Conservation (phyloP, 495 filamentous ascomycete species). For the Terfezia claveryi region DNA sequence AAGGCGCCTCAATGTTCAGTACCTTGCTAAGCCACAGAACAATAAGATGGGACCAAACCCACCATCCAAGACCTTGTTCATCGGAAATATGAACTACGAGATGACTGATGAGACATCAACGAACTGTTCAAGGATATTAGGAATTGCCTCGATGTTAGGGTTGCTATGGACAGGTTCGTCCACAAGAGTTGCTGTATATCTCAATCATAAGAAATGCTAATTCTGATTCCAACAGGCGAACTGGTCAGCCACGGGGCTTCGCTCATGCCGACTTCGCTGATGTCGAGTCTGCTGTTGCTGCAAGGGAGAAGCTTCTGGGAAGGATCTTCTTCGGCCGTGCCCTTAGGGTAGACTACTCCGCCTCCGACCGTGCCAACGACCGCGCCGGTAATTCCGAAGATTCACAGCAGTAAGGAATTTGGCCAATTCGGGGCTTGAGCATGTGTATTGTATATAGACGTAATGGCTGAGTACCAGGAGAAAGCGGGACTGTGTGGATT, state of each 20-base stretch:
- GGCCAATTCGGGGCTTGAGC: too few species aligned
- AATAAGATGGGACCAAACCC: slow-evolving; percentile 10
- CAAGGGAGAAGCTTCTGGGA: slow-evolving; percentile 31
- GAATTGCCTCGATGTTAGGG: slow-evolving; percentile 58
- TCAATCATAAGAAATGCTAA: neutral
- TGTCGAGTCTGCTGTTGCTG: slow-evolving; percentile 36
- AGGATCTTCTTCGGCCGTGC: slow-evolving; percentile 41
- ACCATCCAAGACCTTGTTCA: slow-evolving; percentile 49
- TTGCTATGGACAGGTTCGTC: slow-evolving; percentile 55
- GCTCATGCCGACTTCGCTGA: slow-evolving; percentile 71
- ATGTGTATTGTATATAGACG: too few species aligned
- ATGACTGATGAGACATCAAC: slow-evolving; percentile 70
- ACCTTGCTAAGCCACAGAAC: slow-evolving; percentile 8
- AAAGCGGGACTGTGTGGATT: too few species aligned
- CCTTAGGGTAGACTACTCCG: slow-evolving; percentile 43
- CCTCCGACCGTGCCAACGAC: neutral
- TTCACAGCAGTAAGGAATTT: too few species aligned
- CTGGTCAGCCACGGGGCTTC: slow-evolving; percentile 73
- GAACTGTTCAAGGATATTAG: slow-evolving; percentile 48
- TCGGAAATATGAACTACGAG: slow-evolving; percentile 81
- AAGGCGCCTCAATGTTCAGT: slow-evolving; percentile 45
- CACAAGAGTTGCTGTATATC: neutral
- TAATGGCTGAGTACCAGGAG: too few species aligned
- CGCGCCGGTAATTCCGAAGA: too few species aligned
- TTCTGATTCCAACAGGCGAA: slow-evolving; percentile 23